phyloP scores from a whole-genome alignment of 257 asterid genomes.

The Perilla frutescens region DNA sequence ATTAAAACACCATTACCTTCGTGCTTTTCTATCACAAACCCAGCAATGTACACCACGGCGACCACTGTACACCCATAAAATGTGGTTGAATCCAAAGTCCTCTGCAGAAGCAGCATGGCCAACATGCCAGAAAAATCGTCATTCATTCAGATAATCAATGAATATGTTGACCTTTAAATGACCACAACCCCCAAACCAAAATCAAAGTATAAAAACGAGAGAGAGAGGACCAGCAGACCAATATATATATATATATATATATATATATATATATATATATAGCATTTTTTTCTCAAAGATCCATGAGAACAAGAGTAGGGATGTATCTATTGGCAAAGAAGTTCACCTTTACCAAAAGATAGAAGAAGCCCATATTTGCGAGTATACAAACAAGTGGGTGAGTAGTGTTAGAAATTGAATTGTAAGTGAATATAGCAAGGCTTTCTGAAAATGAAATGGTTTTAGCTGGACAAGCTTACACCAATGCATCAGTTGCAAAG shows the following conservation, averaged over 20 bases:
- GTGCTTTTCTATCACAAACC: slow-evolving; percentile 96
- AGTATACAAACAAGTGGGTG: not conserved
- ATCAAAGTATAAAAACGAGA: not conserved
- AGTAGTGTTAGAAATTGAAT: slow-evolving; percentile 17
- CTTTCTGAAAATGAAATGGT: not conserved
- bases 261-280: too few relatives aligned
- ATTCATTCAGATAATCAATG: slow-evolving; percentile 8
- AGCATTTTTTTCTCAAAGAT: slow-evolving; percentile 1
- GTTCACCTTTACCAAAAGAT: slow-evolving; percentile 16
- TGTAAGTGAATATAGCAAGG: not conserved
- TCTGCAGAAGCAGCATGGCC: slow-evolving; percentile 51
- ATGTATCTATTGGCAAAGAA: slow-evolving; percentile 17
- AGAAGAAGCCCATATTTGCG: slow-evolving; percentile 2
- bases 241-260: too few relatives aligned
- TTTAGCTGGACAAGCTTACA: slow-evolving; percentile 15
- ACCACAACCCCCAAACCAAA: not conserved
- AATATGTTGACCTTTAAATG: not conserved
- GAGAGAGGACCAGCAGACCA: too few relatives aligned
- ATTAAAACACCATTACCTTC: slow-evolving; percentile 60
- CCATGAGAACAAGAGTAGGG: slow-evolving; percentile 5
- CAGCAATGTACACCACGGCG: slow-evolving; percentile 99
- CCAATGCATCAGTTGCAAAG: not conserved
- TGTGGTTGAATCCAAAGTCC: slow-evolving; percentile 90
- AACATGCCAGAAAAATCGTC: slow-evolving; percentile 4
- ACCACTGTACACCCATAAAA: slow-evolving; percentile 94